A percentile compares a stretch with the other conserved stretches of the same genome.
These are phyloP conservation scores for Aquanectria penicillioides DNA, from an alignment of 2,329 filamentous ascomycete species.

Conservation along the genomic window DNA sequence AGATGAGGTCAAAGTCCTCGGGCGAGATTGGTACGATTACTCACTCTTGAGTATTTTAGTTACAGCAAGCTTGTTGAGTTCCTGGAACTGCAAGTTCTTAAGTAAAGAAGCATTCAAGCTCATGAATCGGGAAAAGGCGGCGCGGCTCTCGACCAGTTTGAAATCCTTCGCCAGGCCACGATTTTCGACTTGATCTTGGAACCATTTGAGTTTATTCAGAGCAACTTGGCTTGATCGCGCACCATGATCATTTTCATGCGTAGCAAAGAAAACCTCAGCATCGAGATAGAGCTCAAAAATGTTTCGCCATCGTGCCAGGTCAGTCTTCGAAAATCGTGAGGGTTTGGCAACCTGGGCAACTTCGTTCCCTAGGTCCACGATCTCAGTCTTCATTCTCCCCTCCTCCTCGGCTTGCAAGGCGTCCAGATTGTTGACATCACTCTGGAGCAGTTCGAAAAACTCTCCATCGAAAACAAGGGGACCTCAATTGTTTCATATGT, in stretches of 20 bases:
- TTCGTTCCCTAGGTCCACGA: conserved; percentile 70
- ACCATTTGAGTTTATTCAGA: conserved; percentile 74
- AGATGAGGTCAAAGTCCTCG: background rate
- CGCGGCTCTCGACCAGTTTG: conserved; percentile 71
- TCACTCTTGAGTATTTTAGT: conserved; percentile 86
- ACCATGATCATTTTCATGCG: conserved; percentile 76
- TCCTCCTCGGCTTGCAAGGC: conserved; percentile 74
- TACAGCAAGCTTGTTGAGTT: conserved; percentile 82
- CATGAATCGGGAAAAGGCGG: conserved; percentile 75
- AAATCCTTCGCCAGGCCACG: conserved; percentile 69
- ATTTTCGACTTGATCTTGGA: conserved; percentile 73
- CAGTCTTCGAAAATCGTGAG: conserved; percentile 68
- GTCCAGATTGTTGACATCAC: conserved; percentile 76
- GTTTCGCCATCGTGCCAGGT: conserved; percentile 80
- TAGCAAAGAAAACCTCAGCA: conserved; percentile 84
- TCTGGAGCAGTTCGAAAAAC: conserved; percentile 81
- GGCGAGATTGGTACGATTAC: conserved; percentile 37
- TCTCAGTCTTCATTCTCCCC: conserved; percentile 68
- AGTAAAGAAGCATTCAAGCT: conserved; percentile 79
- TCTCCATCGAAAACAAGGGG: conserved; percentile 80
- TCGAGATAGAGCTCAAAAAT: conserved; percentile 87
- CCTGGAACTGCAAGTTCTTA: conserved; percentile 84
- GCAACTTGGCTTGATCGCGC: conserved; percentile 73
- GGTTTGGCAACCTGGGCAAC: conserved; percentile 74
- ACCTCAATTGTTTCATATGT: conserved; percentile 68